Evolutionary conservation across 352 stramenopile species (phyloP).

Genomic region (Pythium monospermum): DNA sequence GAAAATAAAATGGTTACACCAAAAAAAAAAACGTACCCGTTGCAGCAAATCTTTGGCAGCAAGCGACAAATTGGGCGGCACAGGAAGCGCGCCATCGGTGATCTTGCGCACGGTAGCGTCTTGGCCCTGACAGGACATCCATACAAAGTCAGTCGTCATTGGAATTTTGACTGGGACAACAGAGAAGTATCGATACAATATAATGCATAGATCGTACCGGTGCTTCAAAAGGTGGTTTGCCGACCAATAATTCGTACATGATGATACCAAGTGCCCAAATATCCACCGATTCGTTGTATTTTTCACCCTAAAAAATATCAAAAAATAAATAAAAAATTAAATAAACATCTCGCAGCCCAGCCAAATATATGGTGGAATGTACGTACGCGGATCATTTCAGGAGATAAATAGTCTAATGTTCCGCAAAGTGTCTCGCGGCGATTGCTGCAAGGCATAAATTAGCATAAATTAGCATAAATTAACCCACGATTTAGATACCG

Average conservation of each 20-base stretch:
- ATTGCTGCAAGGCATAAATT: constrained; percentile 31
- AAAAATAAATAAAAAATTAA: background rate
- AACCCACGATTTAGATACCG: too few relatives aligned
- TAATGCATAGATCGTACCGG: constrained; percentile 31
- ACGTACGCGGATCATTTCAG: constrained; percentile 97
- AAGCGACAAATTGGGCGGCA: constrained; percentile 66
- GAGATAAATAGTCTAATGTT: constrained; percentile 98
- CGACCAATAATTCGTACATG: constrained; percentile 97
- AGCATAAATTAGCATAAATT: background rate
- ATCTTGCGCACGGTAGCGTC: constrained; percentile 96
- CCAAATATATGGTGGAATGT: too few relatives aligned
- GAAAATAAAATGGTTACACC: background rate
- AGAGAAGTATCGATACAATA: background rate
- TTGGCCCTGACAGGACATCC: constrained; percentile 66
- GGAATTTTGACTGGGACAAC: background rate
- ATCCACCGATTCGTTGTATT: constrained; percentile 98
- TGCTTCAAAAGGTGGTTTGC: constrained; percentile 96
- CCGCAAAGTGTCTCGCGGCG: constrained; percentile 97
- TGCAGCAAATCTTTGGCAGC: constrained; percentile 71
- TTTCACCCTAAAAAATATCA: constrained; percentile 58
- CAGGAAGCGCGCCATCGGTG: constrained; percentile 64
- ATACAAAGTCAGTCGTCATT: too few relatives aligned
- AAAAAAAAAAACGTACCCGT: constrained; percentile 28
- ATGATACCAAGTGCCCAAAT: constrained; percentile 99
- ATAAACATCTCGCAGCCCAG: too few relatives aligned